A percentile compares a stretch with the other conserved stretches of the same genome.
Evolutionary conservation across 2,329 filamentous ascomycete genomes (phyloP).

Genomic region (Stemphylium vesicarium): DNA sequence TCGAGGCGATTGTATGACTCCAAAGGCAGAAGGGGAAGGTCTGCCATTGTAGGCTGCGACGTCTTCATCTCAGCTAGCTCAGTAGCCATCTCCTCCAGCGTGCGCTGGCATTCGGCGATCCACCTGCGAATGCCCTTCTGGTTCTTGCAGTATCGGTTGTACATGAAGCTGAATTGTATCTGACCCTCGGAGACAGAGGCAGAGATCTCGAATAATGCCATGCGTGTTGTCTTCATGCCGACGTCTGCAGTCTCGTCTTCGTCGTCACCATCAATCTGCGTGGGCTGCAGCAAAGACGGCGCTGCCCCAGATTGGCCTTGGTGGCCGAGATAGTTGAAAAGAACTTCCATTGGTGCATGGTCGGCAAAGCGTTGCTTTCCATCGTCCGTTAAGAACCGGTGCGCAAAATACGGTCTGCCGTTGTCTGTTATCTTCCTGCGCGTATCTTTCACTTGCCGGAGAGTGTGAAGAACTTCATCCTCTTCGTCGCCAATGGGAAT

Average conservation of each 20-base stretch:
- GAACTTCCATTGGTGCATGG: slow-evolving; percentile 62
- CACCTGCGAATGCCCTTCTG: slow-evolving; percentile 42
- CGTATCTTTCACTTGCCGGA: slow-evolving; percentile 62
- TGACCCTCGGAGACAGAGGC: slow-evolving; percentile 30
- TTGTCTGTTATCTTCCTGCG: slow-evolving; percentile 55
- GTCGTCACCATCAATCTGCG: slow-evolving; percentile 35
- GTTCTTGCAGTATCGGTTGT: slow-evolving; percentile 42
- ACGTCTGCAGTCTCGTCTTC: slow-evolving; percentile 36
- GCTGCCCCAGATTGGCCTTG: slow-evolving; percentile 56
- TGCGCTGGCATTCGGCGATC: slow-evolving; percentile 42
- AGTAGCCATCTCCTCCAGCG: slow-evolving; percentile 39
- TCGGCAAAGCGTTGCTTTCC: slow-evolving; percentile 38
- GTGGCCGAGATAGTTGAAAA: slow-evolving; percentile 64
- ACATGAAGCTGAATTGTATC: slow-evolving; percentile 42
- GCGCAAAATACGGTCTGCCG: slow-evolving; percentile 58
- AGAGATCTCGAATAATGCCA: slow-evolving; percentile 44
- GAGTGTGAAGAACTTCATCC: slow-evolving; percentile 59
- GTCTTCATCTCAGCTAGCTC: slow-evolving; percentile 27
- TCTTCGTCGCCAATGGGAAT: slow-evolving; percentile 52
- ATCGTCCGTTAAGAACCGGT: slow-evolving; percentile 39
- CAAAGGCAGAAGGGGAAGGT: slow-evolving; percentile 42
- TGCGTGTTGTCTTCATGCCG: slow-evolving; percentile 31
- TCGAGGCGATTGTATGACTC: slow-evolving; percentile 41
- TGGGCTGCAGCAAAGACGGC: slow-evolving; percentile 55
- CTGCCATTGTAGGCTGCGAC: slow-evolving; percentile 39